Evolutionary conservation across 176 grass and related monocot genomes (phyloP), one percentile per base, ranked within the genome.

Genomic region (Oryza glumipatula): DNA sequence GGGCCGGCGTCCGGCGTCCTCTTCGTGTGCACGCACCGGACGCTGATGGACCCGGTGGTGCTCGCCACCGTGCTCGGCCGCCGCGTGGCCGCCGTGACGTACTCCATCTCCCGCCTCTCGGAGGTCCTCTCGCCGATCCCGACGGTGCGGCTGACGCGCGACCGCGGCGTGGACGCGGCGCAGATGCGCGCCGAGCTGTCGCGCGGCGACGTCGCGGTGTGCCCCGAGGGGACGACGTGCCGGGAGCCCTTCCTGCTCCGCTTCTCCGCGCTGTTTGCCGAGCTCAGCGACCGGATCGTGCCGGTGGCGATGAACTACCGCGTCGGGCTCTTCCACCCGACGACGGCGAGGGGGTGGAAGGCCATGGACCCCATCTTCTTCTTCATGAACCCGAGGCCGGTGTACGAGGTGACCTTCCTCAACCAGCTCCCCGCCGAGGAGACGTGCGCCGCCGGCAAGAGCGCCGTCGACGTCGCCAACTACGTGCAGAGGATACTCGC

Each of bases 321-420:
- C 6, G 96, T 99, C 43, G 90, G 90, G 28, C 86, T 99, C 7
- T 99, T 99, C 89, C 91, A 99, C 81, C 93, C 96, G 15, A 96
- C 96, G 30, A 99, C 96, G 71, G 96, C 96, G 51, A 78, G 93
- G 24, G 94, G 94, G 24, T 99, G 89, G 81, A 99, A 99, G 84
- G 93, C 93, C 84, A 99, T 99, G 96, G 96, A 99, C 61, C 96
- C 96, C 5, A 94, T 99, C 72, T 99, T 96, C 89, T 96, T 99
- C 93, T 99, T 99, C 91, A 99, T 99, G 96, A 95, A 99, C 77
- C 93, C 93, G 8, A 70, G 92, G 36, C 96, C 96, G 0, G 86
- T 96, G 7, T 99, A 99, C 66, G 91, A 99, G 91, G 89, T 99
- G 19, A 99, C 89, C 8, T 99, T 99, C 70, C 86, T 99, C 5